These are phyloP conservation scores for Trametes coccinea DNA, from an alignment of 768 basidiomycete genomes.

Conservation along the genomic window DNA sequence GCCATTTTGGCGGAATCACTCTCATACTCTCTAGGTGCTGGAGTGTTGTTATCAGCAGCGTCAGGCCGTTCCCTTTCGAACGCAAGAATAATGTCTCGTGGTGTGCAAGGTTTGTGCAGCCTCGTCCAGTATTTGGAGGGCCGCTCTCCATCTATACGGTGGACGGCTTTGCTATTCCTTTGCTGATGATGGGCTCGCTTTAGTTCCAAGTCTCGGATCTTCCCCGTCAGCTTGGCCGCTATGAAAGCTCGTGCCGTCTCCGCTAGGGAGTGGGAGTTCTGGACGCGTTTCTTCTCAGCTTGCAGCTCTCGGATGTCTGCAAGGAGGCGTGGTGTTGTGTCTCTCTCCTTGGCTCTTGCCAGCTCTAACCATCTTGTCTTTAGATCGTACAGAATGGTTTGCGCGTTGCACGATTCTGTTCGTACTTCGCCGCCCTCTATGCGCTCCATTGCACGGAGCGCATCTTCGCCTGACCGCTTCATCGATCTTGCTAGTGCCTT, in stretches of 20 bases:
- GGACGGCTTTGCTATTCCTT: not conserved
- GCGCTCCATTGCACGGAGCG: not conserved
- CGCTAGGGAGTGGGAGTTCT: too few relatives aligned
- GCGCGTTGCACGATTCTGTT: not conserved
- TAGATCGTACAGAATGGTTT: not conserved
- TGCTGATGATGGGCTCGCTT: not conserved
- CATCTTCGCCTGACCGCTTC: not conserved
- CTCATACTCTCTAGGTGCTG: not conserved
- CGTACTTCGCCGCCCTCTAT: not conserved
- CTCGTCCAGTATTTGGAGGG: constrained; percentile 6
- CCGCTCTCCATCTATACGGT: not conserved
- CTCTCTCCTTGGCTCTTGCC: not conserved
- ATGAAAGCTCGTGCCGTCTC: not conserved
- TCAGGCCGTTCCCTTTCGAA: not conserved
- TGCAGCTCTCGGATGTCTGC: not conserved
- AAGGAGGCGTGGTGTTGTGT: not conserved
- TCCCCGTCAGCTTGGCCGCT: not conserved
- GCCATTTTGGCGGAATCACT: not conserved
- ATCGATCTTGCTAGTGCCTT: not conserved
- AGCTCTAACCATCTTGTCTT: not conserved
- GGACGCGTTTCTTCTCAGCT: not conserved
- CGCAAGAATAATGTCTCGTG: not conserved
- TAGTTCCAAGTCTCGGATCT: not conserved
- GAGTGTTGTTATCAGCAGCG: too few relatives aligned
- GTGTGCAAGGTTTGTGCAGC: not conserved